A percentile compares a stretch with the other conserved stretches of the same genome.
Evolutionary conservation across 768 basidiomycete genomes (phyloP).

Genomic region (Agaricus sinodeliciosus): DNA sequence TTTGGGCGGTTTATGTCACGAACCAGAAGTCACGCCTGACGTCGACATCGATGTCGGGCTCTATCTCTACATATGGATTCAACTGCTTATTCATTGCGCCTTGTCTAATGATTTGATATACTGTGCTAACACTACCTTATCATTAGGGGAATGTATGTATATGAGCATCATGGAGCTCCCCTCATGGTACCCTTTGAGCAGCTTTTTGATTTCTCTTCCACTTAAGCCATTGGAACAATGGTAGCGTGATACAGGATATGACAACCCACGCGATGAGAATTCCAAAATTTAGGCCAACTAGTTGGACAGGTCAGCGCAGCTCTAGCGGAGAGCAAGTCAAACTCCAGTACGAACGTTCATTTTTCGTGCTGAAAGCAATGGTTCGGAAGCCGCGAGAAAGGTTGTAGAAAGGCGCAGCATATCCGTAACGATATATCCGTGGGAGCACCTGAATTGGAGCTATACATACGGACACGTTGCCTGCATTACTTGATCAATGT

Average conservation of each 20-base stretch:
- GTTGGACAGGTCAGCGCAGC: neutral
- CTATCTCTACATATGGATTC: too few species aligned
- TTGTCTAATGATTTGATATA: neutral
- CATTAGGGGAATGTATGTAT: too few species aligned
- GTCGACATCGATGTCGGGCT: too few species aligned
- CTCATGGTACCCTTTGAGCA: neutral
- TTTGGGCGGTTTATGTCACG: neutral
- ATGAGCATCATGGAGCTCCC: too few species aligned
- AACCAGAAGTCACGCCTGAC: neutral
- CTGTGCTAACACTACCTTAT: neutral
- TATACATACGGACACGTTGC: constrained; percentile 54
- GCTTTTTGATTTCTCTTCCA: constrained; percentile 12
- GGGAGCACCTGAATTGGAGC: constrained; percentile 58
- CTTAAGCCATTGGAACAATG: constrained; percentile 36
- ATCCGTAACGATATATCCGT: constrained; percentile 56
- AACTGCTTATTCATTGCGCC: too few species aligned
- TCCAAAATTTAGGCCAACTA: constrained; percentile 55
- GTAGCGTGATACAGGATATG: constrained; percentile 43
- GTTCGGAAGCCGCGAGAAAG: constrained; percentile 53
- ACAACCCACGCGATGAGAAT: constrained; percentile 47
- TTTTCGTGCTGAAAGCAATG: constrained; percentile 61
- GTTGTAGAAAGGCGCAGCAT: constrained; percentile 69
- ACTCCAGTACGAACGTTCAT: constrained; percentile 36
- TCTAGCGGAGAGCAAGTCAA: neutral
- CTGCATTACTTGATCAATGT: constrained; percentile 21